Base-by-base conservation (phyloP, 2,329 filamentous ascomycete species). In the Grosmannia penicillata region DNA sequence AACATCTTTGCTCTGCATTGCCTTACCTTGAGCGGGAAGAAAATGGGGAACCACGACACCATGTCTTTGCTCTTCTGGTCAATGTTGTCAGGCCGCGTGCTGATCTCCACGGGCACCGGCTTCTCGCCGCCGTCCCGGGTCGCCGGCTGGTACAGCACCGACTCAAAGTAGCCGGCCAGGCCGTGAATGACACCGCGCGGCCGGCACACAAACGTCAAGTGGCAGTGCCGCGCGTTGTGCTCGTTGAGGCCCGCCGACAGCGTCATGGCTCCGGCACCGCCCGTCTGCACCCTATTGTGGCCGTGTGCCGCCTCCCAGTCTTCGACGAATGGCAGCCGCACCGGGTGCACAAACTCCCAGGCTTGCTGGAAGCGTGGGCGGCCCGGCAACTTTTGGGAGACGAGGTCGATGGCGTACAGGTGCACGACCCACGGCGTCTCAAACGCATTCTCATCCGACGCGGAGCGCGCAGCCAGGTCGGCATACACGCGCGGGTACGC, bases 21-120 rank as follows among this genome's bases (percentile, higher is more conserved):
- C n/a, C 72, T 52, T 65, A 87, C 86, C 75, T 91, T 93, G 13
- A 98, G 62, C 0, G 93, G 91, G 54, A 98, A 98, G 62, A 89
- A 95, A 23, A 98, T 96, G 1, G 91, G 91, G 56, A 98, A 98
- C 91, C 91, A 98, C 39, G 84, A 93, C 46, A 95, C 93, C 93
- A 98, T 98, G 51, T 93, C 87, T 53, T 81, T 82, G 66, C 86
- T 94, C 72, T 96, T 96, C 41, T 65, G 64, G 40, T 91, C 84
- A 60, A 98, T 96, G 23, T 80, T 83, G 46, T 93, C 82, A 0
- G 91, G 93, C 51, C 94, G 81, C 4, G 82, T 98, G 52, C 85
- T 93, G 43, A 98, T 70, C 62, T 96, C 89, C 5, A 95, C 74
- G 48, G 75, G 77, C 2, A 62, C 50, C 46, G 59, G 56, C 19